phyloP scores from a whole-genome alignment of 23 red algal genomes.

The Agarophyton chilense region DNA sequence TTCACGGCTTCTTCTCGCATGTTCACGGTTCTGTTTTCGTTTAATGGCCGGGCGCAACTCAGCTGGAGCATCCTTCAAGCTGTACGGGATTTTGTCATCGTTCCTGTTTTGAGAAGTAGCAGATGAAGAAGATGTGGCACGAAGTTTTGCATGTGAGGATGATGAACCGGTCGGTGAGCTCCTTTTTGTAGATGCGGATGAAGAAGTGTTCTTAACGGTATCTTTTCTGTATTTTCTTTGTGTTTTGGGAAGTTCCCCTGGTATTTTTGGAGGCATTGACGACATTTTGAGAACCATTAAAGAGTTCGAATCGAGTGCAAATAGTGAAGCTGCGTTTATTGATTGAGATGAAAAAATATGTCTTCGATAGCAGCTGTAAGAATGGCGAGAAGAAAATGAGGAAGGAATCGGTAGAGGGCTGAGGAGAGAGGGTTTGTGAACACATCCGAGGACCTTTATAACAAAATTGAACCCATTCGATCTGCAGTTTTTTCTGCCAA shows the following conservation, averaged over 20 bases:
- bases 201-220: background rate
- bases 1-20: constrained; percentile 30
- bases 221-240: background rate
- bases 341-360: no score
- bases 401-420: no score
- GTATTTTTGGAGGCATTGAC: background rate
- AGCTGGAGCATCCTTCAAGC: background rate
- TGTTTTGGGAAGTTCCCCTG: background rate
- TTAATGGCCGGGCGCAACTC: constrained; percentile 25
- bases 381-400: no score
- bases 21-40: constrained; percentile 14
- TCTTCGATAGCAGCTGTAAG: no score
- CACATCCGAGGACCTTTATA: no score
- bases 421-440: no score
- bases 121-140: background rate
- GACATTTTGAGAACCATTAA: no score
- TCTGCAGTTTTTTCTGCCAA: no score
- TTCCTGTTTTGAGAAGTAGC: background rate
- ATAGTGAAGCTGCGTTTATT: no score
- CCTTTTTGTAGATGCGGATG: background rate
- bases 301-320: no score
- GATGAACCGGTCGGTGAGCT: background rate
- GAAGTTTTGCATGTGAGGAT: background rate
- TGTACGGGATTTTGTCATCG: constrained; percentile 27
- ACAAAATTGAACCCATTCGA: no score